These are phyloP conservation scores for Ceratobasidium papillatum DNA, from an alignment of 1,284 basidiomycete genomes.

Conservation along the genomic window DNA sequence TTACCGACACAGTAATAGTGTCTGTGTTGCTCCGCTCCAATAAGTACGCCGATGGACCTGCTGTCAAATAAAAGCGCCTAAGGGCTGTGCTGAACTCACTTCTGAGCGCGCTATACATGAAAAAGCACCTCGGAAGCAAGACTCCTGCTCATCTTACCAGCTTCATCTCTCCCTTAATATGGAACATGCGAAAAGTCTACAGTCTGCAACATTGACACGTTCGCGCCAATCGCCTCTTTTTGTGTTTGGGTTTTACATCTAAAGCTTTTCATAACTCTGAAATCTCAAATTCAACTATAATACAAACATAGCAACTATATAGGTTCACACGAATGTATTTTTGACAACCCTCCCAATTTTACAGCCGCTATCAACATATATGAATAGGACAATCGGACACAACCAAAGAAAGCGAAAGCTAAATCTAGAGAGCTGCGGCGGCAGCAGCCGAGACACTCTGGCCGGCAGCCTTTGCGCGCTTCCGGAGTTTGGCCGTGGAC, in stretches of 20 bases:
- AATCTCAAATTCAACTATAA: not conserved
- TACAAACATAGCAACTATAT: not conserved
- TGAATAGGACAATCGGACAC: not conserved
- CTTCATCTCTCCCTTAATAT: too few species aligned
- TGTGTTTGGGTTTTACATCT: too few species aligned
- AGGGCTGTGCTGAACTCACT: not conserved
- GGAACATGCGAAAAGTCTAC: too few species aligned
- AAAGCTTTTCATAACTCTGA: too few species aligned
- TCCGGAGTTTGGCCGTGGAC: slow-evolving; percentile 90
- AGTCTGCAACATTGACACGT: not conserved
- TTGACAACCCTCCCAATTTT: not conserved
- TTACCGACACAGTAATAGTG: not conserved
- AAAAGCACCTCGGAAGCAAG: too few species aligned
- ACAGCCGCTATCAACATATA: not conserved
- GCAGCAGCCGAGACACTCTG: slow-evolving; percentile 64
- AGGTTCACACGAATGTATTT: slow-evolving; percentile 10
- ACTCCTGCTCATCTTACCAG: too few species aligned
- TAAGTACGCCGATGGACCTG: slow-evolving; percentile 21
- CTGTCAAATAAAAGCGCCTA: not conserved
- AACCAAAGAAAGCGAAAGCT: not conserved
- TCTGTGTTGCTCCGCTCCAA: slow-evolving; percentile 12
- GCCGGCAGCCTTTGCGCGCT: slow-evolving; percentile 92
- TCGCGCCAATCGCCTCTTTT: not conserved
- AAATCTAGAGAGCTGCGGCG: slow-evolving; percentile 37
- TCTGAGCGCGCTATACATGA: too few species aligned